Percentiles rank a stretch among this genome's conserved stretches.
Conservation (phyloP, 2,329 filamentous ascomycete genomes). For the Fusarium sp. region DNA sequence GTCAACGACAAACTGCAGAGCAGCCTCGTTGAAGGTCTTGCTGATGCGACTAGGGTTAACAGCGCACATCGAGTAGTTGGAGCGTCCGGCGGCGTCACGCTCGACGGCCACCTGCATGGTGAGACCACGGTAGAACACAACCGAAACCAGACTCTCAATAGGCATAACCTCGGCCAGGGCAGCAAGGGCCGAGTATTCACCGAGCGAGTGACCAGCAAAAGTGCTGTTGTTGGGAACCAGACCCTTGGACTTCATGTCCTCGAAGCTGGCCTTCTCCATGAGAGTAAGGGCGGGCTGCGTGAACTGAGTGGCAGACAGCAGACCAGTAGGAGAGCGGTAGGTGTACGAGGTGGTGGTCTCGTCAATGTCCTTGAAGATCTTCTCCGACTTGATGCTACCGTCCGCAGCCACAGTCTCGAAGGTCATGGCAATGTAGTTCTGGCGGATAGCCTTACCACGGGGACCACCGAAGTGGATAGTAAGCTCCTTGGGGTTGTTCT, state of each 20-base stretch:
- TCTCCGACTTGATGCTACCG: constrained; percentile 94
- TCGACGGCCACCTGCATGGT: constrained; percentile 99
- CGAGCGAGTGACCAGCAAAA: constrained; percentile 96
- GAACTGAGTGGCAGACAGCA: constrained; percentile 97
- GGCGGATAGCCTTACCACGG: constrained; percentile 93
- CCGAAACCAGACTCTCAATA: constrained; percentile 97
- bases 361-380: constrained; percentile 98
- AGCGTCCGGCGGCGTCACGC: constrained; percentile 88
- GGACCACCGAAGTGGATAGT: constrained; percentile 98
- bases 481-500: constrained; percentile 99
- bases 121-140: constrained; percentile 98
- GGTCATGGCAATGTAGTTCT: constrained; percentile 99
- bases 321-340: constrained; percentile 91
- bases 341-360: constrained; percentile 96
- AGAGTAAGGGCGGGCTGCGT: constrained; percentile 96
- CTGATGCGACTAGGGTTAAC: constrained; percentile 98
- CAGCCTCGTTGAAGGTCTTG: constrained; percentile 98
- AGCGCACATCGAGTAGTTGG: constrained; percentile 99
- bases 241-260: constrained; percentile 98
- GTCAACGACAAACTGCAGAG: constrained; percentile 94
- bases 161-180: constrained; percentile 98
- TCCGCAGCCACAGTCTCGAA: constrained; percentile 97
- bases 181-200: constrained; percentile 96
- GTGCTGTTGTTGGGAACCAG: constrained; percentile 95
- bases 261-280: constrained; percentile 99